Conservation (phyloP, 2,329 filamentous ascomycete species). For the Aspergillus pseudotamarii region DNA sequence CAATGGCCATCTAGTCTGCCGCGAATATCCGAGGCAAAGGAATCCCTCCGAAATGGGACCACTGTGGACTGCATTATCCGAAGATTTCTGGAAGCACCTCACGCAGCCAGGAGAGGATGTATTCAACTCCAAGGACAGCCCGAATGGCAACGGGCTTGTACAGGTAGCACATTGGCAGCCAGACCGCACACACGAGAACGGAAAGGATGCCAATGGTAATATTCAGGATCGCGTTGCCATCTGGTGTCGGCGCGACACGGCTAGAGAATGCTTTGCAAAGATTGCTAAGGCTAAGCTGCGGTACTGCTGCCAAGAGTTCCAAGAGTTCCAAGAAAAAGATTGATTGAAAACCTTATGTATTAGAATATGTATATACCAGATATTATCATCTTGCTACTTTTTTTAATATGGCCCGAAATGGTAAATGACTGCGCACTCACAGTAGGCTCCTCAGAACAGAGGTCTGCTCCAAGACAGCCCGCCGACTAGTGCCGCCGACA, state of each 20-base stretch:
- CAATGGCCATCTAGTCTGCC: neutral
- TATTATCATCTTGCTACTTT: slow-evolving; percentile 6
- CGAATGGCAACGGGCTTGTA: neutral
- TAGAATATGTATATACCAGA: slow-evolving; percentile 5
- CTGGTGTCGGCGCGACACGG: neutral
- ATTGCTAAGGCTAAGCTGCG: neutral
- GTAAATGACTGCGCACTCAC: slow-evolving; percentile 17
- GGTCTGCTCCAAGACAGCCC: slow-evolving; percentile 69
- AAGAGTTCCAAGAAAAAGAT: neutral
- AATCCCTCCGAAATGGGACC: neutral
- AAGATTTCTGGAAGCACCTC: neutral
- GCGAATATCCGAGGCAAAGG: neutral
- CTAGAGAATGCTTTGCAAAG: neutral
- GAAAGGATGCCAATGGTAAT: neutral
- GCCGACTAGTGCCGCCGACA: slow-evolving; percentile 76
- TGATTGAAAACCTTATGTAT: slow-evolving; percentile 4
- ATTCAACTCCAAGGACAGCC: neutral
- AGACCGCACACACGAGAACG: neutral
- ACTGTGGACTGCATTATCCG: neutral
- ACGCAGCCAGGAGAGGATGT: neutral
- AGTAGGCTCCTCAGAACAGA: slow-evolving; percentile 62
- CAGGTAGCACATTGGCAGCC: neutral
- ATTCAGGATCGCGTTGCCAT: neutral
- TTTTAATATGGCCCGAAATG: slow-evolving; percentile 5
- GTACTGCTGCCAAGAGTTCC: neutral